Conservation (phyloP, 768 basidiomycete genomes). For the Agaricus blazei region DNA sequence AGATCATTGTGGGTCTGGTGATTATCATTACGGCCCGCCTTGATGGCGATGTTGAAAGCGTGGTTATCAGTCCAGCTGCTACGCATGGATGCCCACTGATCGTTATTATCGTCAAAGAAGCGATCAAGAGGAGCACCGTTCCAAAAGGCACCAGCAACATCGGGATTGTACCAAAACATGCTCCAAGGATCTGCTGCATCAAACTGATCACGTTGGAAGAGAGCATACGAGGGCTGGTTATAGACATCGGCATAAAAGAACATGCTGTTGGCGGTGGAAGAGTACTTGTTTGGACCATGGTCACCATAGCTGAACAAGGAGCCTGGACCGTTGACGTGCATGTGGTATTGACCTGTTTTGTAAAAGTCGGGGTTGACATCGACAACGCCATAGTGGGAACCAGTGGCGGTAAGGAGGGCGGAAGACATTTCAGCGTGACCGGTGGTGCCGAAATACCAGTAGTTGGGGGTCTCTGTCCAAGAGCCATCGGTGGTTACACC, state of each 20-base stretch:
- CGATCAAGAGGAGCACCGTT: constrained; percentile 76
- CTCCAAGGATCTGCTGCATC: constrained; percentile 82
- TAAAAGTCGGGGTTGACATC: constrained; percentile 64
- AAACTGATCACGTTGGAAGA: constrained; percentile 87
- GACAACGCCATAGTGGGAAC: constrained; percentile 73
- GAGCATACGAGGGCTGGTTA: constrained; percentile 65
- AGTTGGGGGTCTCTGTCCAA: constrained; percentile 92
- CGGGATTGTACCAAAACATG: constrained; percentile 93
- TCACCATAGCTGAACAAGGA: constrained; percentile 82
- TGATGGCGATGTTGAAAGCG: constrained; percentile 83
- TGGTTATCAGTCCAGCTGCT: constrained; percentile 87
- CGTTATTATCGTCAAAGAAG: constrained; percentile 65
- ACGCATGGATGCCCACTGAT: constrained; percentile 90
- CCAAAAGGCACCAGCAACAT: constrained; percentile 87
- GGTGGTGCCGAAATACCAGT: constrained; percentile 94
- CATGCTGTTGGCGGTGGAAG: constrained; percentile 87
- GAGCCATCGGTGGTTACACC: constrained; percentile 71
- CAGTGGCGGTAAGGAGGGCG: constrained; percentile 79
- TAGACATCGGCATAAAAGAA: constrained; percentile 71
- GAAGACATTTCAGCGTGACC: constrained; percentile 87
- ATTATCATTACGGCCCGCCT: constrained; percentile 72
- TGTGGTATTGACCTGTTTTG: constrained; percentile 82
- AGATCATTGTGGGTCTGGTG: constrained; percentile 96
- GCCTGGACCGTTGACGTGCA: constrained; percentile 82
- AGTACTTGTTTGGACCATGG: constrained; percentile 92